These are phyloP conservation scores for Raphanus raphanistrum DNA, from an alignment of 345 rosid genomes.

Conservation along the genomic window DNA sequence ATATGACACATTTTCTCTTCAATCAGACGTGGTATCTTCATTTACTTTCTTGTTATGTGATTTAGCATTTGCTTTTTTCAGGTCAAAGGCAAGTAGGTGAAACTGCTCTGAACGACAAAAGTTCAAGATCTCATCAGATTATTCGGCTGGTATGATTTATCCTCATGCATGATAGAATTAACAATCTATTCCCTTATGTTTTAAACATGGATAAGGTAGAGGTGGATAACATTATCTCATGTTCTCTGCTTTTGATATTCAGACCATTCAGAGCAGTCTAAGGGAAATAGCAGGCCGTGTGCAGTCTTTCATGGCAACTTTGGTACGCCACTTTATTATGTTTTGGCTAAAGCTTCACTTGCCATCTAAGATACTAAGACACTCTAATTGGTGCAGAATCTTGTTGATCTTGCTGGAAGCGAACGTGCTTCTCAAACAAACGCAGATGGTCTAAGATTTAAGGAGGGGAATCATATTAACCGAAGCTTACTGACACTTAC, in stretches of 20 bases:
- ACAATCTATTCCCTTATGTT: not conserved
- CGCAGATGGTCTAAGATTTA: constrained; percentile 74
- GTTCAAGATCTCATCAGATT: constrained; percentile 98
- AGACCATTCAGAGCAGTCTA: constrained; percentile 88
- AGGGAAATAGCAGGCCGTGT: constrained; percentile 72
- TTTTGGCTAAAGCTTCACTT: constrained; percentile 17
- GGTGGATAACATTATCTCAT: constrained; percentile 20
- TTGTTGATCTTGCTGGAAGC: constrained; percentile 99
- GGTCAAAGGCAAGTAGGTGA: constrained; percentile 98
- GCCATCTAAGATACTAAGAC: constrained; percentile 20
- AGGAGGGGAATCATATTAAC: constrained; percentile 95
- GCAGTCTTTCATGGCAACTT: constrained; percentile 81
- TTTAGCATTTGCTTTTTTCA: constrained; percentile 41
- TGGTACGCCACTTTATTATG: constrained; percentile 54
- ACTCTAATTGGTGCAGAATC: constrained; percentile 59
- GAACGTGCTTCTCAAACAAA: constrained; percentile 91
- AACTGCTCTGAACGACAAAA: constrained; percentile 85
- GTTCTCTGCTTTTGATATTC: constrained; percentile 36
- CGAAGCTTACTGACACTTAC: constrained; percentile 92
- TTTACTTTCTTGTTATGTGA: constrained; percentile 7
- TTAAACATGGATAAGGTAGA: not conserved
- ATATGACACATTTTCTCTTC: constrained; percentile 4
- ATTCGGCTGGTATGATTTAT: constrained; percentile 71
- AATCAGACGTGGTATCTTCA: constrained; percentile 15
- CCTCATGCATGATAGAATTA: constrained; percentile 8